Base-by-base conservation (phyloP, 176 grass and related monocot genomes). In the Pontederia crassipes region DNA sequence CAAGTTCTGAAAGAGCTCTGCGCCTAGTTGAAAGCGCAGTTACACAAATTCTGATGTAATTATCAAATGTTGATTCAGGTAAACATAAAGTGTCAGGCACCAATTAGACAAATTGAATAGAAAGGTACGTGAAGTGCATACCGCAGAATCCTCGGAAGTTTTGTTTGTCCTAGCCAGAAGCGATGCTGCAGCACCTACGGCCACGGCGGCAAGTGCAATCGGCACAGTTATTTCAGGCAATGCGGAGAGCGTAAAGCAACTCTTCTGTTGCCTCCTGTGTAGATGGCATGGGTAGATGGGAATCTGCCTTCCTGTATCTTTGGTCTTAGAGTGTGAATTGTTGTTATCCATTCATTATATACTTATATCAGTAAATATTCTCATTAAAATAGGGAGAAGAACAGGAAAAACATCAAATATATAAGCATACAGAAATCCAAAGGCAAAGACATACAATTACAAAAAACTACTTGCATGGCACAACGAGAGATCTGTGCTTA, bases 171-270 rank as follows among this genome's bases (percentile, higher is more conserved):
- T 72, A 9, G 74, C 74, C 59, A 82, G 74, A 62, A 77, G 12
- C 5, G 80, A 61, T 51, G 55, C 74, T 45, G 80, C 80, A 52
- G 53, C 57, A 46, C 80, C 74, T 3, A 82, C 80, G 52, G 68
- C 80, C 48, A 77, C 54, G 8, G 80, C 71, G 67, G 60, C 53
- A 10, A 73, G 49, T 35, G 73, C 61, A 12, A 82, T 54, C 2
- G 74, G 77, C 46, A 55, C 74, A 45, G 74, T 74, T 16, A 56
- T 77, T 82, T 82, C 80, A 46, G 73, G 73, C 17, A 77, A 77
- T 46, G 80, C 74, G 49, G 64, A 57, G 40, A 47, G 57, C 20
- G 46, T 47, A 50, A 52, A 52, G 65, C 40, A 52, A 45, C 58
- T 71, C 54, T 62, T 69, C 59, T 13, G 58, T 24, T 16, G 4